phyloP scores from a whole-genome alignment of 805 yeast genomes.

The Ogataea salicorniae region DNA sequence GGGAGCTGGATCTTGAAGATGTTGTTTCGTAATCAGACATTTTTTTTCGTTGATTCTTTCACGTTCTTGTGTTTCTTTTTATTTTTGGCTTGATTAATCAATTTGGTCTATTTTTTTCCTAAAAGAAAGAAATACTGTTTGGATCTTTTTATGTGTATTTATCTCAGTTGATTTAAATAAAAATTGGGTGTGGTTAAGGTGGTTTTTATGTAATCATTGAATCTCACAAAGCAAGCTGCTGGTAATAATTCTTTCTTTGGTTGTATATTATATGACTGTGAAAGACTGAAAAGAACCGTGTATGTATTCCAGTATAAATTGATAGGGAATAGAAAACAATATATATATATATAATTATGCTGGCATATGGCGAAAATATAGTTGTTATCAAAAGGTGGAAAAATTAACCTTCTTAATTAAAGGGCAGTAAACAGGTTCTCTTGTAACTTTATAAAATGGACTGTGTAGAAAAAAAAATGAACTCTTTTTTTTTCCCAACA shows the following conservation, averaged over 20 bases:
- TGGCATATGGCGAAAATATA: too few species aligned
- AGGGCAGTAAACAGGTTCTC: too few species aligned
- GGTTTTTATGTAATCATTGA: constrained; percentile 7
- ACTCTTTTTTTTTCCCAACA: too few species aligned
- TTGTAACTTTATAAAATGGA: too few species aligned
- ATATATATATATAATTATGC: too few species aligned
- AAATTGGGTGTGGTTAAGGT: constrained; percentile 1
- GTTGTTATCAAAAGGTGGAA: too few species aligned
- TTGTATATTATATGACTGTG: not conserved
- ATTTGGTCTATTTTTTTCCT: not conserved
- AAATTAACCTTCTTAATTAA: too few species aligned
- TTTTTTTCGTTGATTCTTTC: constrained; percentile 1
- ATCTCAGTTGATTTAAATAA: not conserved
- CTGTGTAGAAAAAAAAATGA: too few species aligned
- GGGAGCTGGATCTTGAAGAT: constrained; percentile 22
- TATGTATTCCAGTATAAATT: too few species aligned
- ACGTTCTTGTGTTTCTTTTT: not conserved
- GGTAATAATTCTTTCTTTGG: not conserved
- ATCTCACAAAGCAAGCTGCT: too few species aligned
- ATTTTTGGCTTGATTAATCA: not conserved
- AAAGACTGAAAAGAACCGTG: not conserved
- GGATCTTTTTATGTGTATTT: not conserved
- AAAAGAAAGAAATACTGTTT: not conserved
- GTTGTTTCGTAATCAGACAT: constrained; percentile 21
- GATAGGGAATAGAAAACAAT: not conserved